Evolutionary conservation across 2,329 filamentous ascomycete species (phyloP).

Genomic region (Phialophora macrospora): DNA sequence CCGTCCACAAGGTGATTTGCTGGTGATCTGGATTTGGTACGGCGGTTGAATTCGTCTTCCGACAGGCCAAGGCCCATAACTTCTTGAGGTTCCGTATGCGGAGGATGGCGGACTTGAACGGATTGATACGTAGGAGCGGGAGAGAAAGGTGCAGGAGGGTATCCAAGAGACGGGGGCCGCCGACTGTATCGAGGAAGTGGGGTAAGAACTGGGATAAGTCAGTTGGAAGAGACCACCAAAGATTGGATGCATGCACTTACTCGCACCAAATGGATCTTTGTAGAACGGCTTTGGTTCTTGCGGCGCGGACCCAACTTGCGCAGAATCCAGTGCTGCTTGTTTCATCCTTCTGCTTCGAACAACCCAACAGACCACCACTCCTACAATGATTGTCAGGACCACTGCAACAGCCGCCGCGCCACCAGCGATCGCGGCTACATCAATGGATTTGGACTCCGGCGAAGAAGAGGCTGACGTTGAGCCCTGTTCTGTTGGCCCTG

Average conservation of each 20-base stretch:
- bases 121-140: slow-evolving; percentile 26
- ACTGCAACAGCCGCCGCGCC: slow-evolving; percentile 23
- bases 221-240: neutral
- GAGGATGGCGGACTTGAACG: slow-evolving; percentile 1
- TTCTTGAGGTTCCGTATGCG: slow-evolving; percentile 29
- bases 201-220: slow-evolving; percentile 11
- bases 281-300: slow-evolving; percentile 22
- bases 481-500: neutral
- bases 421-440: slow-evolving; percentile 22
- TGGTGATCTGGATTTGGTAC: slow-evolving; percentile 23
- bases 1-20: slow-evolving; percentile 7
- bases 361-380: slow-evolving; percentile 14
- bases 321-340: neutral
- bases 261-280: slow-evolving; percentile 9
- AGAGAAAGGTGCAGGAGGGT: slow-evolving; percentile 13
- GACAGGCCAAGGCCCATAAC: slow-evolving; percentile 31
- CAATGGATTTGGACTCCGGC: slow-evolving; percentile 6
- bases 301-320: neutral
- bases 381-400: slow-evolving; percentile 14
- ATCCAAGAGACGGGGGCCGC: slow-evolving; percentile 10
- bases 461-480: slow-evolving; percentile 6
- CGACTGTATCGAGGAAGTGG: slow-evolving; percentile 22
- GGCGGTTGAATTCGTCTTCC: slow-evolving; percentile 27
- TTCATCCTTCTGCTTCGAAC: slow-evolving; percentile 22
- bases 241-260: neutral